These are phyloP conservation scores for Pseudogymnoascus sp. DNA, from an alignment of 2,329 filamentous ascomycete genomes.

Conservation along the genomic window DNA sequence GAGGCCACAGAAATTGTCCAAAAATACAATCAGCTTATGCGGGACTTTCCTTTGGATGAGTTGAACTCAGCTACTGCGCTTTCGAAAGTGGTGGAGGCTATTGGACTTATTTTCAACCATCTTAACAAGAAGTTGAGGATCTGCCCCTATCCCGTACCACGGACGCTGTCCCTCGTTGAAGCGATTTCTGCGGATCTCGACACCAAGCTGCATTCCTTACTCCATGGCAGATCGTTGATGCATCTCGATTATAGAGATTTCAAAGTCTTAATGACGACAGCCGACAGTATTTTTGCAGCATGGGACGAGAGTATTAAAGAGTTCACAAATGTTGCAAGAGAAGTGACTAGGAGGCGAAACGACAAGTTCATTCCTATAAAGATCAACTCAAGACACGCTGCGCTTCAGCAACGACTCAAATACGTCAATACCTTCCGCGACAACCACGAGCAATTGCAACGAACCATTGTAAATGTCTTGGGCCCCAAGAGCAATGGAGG, in stretches of 20 bases:
- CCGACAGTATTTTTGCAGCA: slow-evolving; percentile 76
- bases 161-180: slow-evolving; percentile 89
- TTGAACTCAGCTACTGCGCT: slow-evolving; percentile 85
- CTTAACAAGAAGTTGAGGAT: slow-evolving; percentile 97
- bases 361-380: slow-evolving; percentile 99
- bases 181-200: slow-evolving; percentile 93
- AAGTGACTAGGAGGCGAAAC: slow-evolving; percentile 84
- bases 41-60: slow-evolving; percentile 87
- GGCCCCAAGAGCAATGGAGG: slow-evolving; percentile 60
- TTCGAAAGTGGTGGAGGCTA: slow-evolving; percentile 78
- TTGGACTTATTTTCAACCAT: slow-evolving; percentile 84
- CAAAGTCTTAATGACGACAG: slow-evolving; percentile 70
- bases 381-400: slow-evolving; percentile 76
- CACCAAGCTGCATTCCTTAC: slow-evolving; percentile 71
- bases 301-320: slow-evolving; percentile 98
- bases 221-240: slow-evolving; percentile 81
- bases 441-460: slow-evolving; percentile 95
- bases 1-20: slow-evolving; percentile 94
- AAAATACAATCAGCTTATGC: slow-evolving; percentile 98
- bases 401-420: slow-evolving; percentile 81
- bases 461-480: slow-evolving; percentile 94
- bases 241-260: slow-evolving; percentile 92
- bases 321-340: slow-evolving; percentile 94
- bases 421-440: slow-evolving; percentile 93
- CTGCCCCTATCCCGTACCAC: slow-evolving; percentile 86